Conservation (phyloP, 768 basidiomycete genomes). For the Kwoniella mangroviensis region DNA sequence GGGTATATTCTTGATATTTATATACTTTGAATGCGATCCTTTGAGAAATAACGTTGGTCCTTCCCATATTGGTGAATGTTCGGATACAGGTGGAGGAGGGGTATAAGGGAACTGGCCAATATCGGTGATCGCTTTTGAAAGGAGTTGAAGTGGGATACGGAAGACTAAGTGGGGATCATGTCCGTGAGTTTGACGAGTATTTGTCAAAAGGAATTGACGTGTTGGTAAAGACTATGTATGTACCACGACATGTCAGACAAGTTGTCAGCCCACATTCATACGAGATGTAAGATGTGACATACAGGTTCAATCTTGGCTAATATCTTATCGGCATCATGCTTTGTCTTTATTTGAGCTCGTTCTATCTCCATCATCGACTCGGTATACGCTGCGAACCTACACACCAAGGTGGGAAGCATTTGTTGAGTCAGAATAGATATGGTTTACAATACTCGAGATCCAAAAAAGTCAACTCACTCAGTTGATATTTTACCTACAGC, state of each 20-base stretch:
- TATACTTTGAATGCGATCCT: constrained; percentile 78
- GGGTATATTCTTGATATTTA: constrained; percentile 73
- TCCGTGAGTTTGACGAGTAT: constrained; percentile 63
- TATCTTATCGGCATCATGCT: constrained; percentile 72
- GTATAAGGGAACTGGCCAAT: constrained; percentile 79
- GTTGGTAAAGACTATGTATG: constrained; percentile 68
- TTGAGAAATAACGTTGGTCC: constrained; percentile 76
- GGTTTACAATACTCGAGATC: too few species aligned
- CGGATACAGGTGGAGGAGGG: constrained; percentile 55
- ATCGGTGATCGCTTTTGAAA: constrained; percentile 67
- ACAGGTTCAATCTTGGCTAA: constrained; percentile 71
- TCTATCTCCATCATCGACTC: constrained; percentile 77
- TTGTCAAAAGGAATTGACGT: constrained; percentile 85
- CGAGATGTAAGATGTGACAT: constrained; percentile 31
- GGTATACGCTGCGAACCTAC: constrained; percentile 67
- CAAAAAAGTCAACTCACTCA: too few species aligned
- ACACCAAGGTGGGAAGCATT: too few species aligned
- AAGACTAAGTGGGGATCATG: constrained; percentile 64
- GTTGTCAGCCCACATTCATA: neutral
- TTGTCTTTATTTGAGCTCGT: constrained; percentile 64
- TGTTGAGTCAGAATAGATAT: too few species aligned
- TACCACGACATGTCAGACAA: neutral
- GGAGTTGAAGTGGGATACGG: constrained; percentile 72
- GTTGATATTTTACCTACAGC: constrained; percentile 64
- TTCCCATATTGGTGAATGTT: constrained; percentile 59